Evolutionary conservation across 441 rosid species (phyloP).

Genomic region (California macrophylla): DNA sequence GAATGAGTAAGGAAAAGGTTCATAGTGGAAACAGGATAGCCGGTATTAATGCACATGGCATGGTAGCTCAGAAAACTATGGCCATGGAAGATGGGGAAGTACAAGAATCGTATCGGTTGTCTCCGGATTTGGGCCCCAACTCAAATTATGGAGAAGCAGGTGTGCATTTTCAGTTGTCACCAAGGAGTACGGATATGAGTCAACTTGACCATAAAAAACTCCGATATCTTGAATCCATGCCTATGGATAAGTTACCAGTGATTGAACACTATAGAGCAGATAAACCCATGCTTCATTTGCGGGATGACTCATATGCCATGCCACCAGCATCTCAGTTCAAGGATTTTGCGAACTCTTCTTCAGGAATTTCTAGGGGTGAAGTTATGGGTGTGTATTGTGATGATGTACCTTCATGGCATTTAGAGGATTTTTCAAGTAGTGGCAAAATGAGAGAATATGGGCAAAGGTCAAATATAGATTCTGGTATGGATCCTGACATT

Average conservation of each 20-base stretch:
- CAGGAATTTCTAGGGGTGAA: conserved; percentile 28
- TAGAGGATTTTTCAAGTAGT: conserved; percentile 30
- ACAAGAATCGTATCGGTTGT: conserved; percentile 27
- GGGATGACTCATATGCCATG: conserved; percentile 23
- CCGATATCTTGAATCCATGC: conserved; percentile 27
- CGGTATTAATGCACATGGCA: conserved; percentile 22
- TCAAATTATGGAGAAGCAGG: conserved; percentile 30
- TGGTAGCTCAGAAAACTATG: conserved; percentile 26
- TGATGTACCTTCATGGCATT: conserved; percentile 23
- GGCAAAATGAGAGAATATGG: conserved; percentile 26
- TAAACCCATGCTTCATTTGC: conserved; percentile 22
- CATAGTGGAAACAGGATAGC: conserved; percentile 26
- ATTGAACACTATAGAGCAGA: conserved; percentile 27
- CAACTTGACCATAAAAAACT: conserved; percentile 29
- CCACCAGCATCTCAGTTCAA: conserved; percentile 28
- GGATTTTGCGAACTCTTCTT: conserved; percentile 29
- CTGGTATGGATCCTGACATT: conserved; percentile 27
- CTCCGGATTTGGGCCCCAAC: conserved; percentile 22
- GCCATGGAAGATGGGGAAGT: conserved; percentile 28
- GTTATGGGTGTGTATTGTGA: conserved; percentile 25
- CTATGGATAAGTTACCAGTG: conserved; percentile 19
- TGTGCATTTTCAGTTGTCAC: conserved; percentile 21
- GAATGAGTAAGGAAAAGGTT: conserved; percentile 30
- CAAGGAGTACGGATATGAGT: conserved; percentile 20
- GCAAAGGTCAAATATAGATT: conserved; percentile 25